Evolutionary conservation across 805 yeast genomes (phyloP).

Genomic region (Schwanniomyces pseudopolymorphus): DNA sequence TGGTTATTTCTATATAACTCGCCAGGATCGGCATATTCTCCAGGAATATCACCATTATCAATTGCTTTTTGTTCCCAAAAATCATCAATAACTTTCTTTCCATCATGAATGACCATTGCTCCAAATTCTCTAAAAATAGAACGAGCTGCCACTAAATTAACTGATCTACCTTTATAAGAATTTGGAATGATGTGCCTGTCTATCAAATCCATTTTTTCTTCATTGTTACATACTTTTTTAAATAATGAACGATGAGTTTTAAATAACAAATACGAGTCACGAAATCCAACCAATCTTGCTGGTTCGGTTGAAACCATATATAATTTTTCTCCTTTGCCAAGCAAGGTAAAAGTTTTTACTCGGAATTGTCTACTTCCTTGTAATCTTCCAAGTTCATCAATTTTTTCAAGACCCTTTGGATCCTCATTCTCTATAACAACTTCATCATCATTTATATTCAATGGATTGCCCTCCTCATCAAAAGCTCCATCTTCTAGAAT

Average conservation of each 20-base stretch:
- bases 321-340: constrained; percentile 64
- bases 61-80: constrained; percentile 70
- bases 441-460: constrained; percentile 71
- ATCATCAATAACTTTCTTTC: constrained; percentile 81
- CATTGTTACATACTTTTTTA: constrained; percentile 71
- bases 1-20: constrained; percentile 43
- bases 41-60: constrained; percentile 64
- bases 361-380: constrained; percentile 73
- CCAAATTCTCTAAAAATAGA: constrained; percentile 92
- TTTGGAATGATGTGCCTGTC: constrained; percentile 80
- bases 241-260: constrained; percentile 78
- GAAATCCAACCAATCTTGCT: constrained; percentile 89
- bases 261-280: constrained; percentile 87
- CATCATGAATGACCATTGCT: constrained; percentile 75
- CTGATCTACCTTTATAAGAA: constrained; percentile 86
- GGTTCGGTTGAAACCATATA: constrained; percentile 96
- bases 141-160: constrained; percentile 87
- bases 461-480: constrained; percentile 69
- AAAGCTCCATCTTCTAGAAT: constrained; percentile 42
- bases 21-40: constrained; percentile 69
- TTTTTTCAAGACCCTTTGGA: constrained; percentile 73
- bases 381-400: constrained; percentile 65
- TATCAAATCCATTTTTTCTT: constrained; percentile 80
- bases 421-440: constrained; percentile 69
- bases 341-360: constrained; percentile 63